phyloP scores from a whole-genome alignment of 768 basidiomycete genomes.

The Lentinus brumalis region DNA sequence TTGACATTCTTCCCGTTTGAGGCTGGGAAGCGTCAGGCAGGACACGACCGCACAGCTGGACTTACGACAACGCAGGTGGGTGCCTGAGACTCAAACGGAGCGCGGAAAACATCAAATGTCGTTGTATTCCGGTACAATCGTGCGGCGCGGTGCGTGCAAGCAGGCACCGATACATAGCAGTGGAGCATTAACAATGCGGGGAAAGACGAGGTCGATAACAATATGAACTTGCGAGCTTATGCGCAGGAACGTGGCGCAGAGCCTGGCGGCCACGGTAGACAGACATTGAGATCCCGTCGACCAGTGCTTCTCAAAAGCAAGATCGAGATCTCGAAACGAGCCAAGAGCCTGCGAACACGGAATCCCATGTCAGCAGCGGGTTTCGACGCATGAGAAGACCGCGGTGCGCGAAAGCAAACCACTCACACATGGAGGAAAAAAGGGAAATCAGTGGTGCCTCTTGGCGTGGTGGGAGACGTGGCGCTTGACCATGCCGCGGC shows the following conservation, averaged over 20 bases:
- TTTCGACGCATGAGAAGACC: neutral
- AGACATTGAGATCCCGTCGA: conserved; percentile 23
- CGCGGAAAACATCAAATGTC: neutral
- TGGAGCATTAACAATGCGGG: neutral
- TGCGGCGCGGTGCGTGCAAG: conserved; percentile 13
- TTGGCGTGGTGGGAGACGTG: conserved; percentile 23
- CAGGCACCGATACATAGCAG: conserved; percentile 21
- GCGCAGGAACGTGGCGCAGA: conserved; percentile 9
- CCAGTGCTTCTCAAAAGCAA: conserved; percentile 29
- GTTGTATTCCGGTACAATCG: conserved; percentile 22
- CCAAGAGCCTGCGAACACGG: conserved; percentile 8
- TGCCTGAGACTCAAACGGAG: neutral
- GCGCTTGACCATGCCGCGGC: conserved; percentile 24
- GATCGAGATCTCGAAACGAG: conserved; percentile 24
- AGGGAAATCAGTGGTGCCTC: conserved; percentile 26
- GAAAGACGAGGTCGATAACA: neutral
- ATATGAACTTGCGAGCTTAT: neutral
- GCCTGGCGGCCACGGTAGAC: conserved; percentile 14
- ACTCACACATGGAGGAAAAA: conserved; percentile 14
- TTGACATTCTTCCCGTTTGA: neutral
- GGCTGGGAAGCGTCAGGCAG: too few species aligned
- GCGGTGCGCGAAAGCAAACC: neutral
- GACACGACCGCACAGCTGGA: too few species aligned
- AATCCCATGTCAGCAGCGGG: neutral
- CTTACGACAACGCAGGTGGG: too few species aligned